Base-by-base conservation (phyloP, 768 basidiomycete genomes). In the Lactifluus subvellereus region DNA sequence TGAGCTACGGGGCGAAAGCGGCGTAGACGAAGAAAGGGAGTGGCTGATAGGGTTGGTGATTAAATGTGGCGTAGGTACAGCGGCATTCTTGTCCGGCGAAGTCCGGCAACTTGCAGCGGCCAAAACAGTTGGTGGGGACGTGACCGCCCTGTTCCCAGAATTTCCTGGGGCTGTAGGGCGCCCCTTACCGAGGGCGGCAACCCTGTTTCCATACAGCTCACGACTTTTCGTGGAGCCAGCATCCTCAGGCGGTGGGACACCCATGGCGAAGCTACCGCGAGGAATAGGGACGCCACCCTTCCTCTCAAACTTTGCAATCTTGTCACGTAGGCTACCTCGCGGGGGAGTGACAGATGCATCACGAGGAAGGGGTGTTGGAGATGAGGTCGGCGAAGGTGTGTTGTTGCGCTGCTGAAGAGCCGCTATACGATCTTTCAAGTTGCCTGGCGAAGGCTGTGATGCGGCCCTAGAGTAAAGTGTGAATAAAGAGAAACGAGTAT, bases 381-480 rank as follows among this genome's bases (percentile, higher is more conserved):
- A 69, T 11, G 75, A 71, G 22, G 75, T 66, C 58, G 79, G 67
- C 48, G 74, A 38, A 64, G 59, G 72, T 57, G 59, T 68, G 64
- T 45, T 64, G 71, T 67, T 71, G 61, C 82, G 80, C 67, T 89
- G 88, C 71, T 92, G 84, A 54, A 92, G 77, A 32, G 89, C 89
- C 18, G 90, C 90, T 66, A 92, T 91, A 58, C 90, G 86, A 68
- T 91, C 89, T 74, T 86, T 90, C 70, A 91, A 82, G 72, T 87
- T 88, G 56, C 76, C 77, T 22, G 64, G 66, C 14, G 65, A 51
- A 27, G 69, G 59, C 43, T 65, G 72, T 65, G 60, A 69, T 62
- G 59, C 32, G n/a, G 65, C 55, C 68, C 68, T 68, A 40, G n/a
- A 22, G 16, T 6, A 30, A 42, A 33, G 51, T 11, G 6, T 48